These are phyloP conservation scores for Wickerhamomyces bisporus DNA, from an alignment of 805 yeast species.

Conservation along the genomic window DNA sequence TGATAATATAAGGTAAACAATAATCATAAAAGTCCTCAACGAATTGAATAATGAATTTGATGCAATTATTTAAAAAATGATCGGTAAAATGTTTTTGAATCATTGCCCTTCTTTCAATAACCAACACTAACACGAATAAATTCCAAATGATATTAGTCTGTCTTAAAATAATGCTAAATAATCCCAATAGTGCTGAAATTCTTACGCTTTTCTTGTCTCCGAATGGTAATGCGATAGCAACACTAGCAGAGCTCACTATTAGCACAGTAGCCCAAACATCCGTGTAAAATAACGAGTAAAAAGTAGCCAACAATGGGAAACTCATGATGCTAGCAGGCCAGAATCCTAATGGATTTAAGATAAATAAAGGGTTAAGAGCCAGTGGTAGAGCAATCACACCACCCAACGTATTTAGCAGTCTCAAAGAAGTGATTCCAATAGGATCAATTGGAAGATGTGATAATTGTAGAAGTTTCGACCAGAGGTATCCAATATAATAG, in stretches of 20 bases:
- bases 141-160: slow-evolving; percentile 94
- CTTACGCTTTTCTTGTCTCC: slow-evolving; percentile 31
- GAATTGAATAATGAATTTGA: slow-evolving; percentile 32
- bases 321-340: slow-evolving; percentile 40
- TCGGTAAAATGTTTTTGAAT: slow-evolving; percentile 36
- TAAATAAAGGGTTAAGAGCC: slow-evolving; percentile 33
- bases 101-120: slow-evolving; percentile 47
- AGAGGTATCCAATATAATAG: slow-evolving; percentile 45
- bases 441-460: slow-evolving; percentile 23
- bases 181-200: slow-evolving; percentile 51
- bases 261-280: slow-evolving; percentile 88
- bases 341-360: slow-evolving; percentile 37
- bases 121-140: slow-evolving; percentile 49
- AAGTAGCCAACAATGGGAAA: slow-evolving; percentile 70
- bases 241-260: slow-evolving; percentile 49
- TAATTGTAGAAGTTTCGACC: slow-evolving; percentile 22
- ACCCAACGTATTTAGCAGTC: slow-evolving; percentile 63
- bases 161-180: slow-evolving; percentile 66
- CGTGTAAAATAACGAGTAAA: slow-evolving; percentile 78
- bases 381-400: slow-evolving; percentile 52
- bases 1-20: slow-evolving; percentile 47
- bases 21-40: slow-evolving; percentile 29
- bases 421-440: slow-evolving; percentile 35
- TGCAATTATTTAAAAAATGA: slow-evolving; percentile 31
- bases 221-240: slow-evolving; percentile 36